These are phyloP conservation scores for Daldinia grandis DNA, from an alignment of 495 filamentous ascomycete genomes.

Conservation along the genomic window DNA sequence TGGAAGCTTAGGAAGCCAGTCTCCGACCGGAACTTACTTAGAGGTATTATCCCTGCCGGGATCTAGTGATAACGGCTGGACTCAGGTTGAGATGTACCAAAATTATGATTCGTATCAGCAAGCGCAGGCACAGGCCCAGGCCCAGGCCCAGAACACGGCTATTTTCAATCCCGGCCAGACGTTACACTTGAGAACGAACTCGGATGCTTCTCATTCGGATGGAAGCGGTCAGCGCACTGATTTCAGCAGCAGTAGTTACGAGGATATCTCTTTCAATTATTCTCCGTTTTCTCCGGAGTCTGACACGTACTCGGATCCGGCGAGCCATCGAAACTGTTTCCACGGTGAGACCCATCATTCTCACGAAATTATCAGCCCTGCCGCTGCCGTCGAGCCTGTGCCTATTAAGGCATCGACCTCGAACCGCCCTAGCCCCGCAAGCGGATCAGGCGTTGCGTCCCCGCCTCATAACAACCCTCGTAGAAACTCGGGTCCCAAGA, in stretches of 20 bases:
- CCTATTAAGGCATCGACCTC: slow-evolving; percentile 74
- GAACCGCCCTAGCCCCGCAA: slow-evolving; percentile 61
- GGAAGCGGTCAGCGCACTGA: slow-evolving; percentile 60
- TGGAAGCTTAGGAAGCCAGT: slow-evolving; percentile 74
- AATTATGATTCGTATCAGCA: slow-evolving; percentile 60
- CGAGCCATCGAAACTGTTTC: slow-evolving; percentile 61
- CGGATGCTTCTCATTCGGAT: slow-evolving; percentile 83
- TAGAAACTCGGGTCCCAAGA: slow-evolving; percentile 70
- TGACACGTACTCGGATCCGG: slow-evolving; percentile 63
- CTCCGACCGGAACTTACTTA: slow-evolving; percentile 81
- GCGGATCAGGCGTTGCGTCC: slow-evolving; percentile 68
- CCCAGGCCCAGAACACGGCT: slow-evolving; percentile 61
- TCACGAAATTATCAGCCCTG: slow-evolving; percentile 68
- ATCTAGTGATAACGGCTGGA: slow-evolving; percentile 89
- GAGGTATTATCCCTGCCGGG: slow-evolving; percentile 81
- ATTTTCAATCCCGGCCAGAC: slow-evolving; percentile 90
- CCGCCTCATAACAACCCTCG: slow-evolving; percentile 62
- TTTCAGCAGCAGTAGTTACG: slow-evolving; percentile 86
- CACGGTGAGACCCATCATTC: slow-evolving; percentile 58
- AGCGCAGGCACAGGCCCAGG: slow-evolving; percentile 48
- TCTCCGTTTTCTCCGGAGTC: slow-evolving; percentile 73
- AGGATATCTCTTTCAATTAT: slow-evolving; percentile 79
- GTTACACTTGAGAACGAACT: slow-evolving; percentile 82
- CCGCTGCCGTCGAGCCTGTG: slow-evolving; percentile 71
- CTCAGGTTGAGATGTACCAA: slow-evolving; percentile 68